Evolutionary conservation across 2,329 filamentous ascomycete genomes (phyloP).

Genomic region (Magnaporthiopsis poae): DNA sequence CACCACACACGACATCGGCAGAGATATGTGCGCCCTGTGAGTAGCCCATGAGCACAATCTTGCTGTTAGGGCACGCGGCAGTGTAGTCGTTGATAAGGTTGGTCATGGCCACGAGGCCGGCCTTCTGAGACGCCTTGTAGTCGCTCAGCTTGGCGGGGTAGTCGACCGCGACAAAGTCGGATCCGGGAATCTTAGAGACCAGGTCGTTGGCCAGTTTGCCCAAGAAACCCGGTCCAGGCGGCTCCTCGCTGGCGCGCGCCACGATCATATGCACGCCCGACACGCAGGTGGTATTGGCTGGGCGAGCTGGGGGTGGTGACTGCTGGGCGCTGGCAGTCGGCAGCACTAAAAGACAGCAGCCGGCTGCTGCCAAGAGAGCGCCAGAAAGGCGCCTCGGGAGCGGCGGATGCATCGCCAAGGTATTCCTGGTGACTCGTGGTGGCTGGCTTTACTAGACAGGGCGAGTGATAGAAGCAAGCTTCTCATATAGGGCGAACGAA

Average conservation of each 20-base stretch:
- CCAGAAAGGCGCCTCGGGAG: neutral
- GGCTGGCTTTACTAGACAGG: neutral
- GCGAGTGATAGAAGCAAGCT: neutral
- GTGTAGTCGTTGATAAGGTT: constrained; percentile 49
- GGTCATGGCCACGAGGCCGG: constrained; percentile 42
- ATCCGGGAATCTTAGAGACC: constrained; percentile 21
- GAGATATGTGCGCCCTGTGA: constrained; percentile 36
- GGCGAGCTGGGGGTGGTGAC: neutral
- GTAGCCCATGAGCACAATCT: constrained; percentile 53
- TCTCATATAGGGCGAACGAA: neutral
- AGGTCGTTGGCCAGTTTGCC: constrained; percentile 22
- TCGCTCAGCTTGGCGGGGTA: constrained; percentile 51
- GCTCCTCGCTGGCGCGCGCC: constrained; percentile 24
- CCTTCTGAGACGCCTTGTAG: constrained; percentile 48
- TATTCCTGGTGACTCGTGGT: neutral
- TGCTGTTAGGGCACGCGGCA: constrained; percentile 41
- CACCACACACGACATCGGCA: constrained; percentile 21
- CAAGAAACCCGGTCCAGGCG: constrained; percentile 23
- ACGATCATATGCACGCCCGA: constrained; percentile 24
- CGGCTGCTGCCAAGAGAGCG: neutral
- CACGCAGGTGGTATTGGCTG: neutral
- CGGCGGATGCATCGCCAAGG: neutral
- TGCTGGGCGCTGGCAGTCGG: neutral
- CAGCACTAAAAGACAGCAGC: neutral
- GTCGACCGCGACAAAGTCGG: constrained; percentile 26